Base-by-base conservation (phyloP, 176 grass and related monocot genomes). In the Aechmea fasciata region DNA sequence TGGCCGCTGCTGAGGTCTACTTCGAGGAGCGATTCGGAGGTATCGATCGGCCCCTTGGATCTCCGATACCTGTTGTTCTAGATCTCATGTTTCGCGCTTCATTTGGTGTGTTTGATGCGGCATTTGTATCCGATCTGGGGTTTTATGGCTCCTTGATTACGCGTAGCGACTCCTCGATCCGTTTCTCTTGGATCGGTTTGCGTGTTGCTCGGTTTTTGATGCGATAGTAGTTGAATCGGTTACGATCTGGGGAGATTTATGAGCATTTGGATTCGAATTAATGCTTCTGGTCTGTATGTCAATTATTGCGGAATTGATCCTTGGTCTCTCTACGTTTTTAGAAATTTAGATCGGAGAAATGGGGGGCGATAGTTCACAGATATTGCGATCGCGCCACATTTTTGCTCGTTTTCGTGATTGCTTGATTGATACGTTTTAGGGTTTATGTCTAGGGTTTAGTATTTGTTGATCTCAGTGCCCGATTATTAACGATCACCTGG, bases 21-120 rank as follows among this genome's bases (percentile, higher is more conserved):
- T 90, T 96, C 61, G 79, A 87, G 76, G 91, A 96, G 73, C 88
- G 78, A 67, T 96, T 96, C 81, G 83, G 78, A 76, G 92, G 93
- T 96, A 87, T 84, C 7, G 3, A 22, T 61, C 12, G 23, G 11
- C 22, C n/a, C 3, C 20, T 62, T 28, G 3, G 13, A n/a, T 22
- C 0, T 51, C 67, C 13, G 13, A 68, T 26, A 63, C 71, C 49
- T 12, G 48, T 13, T 11, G 61, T 8, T 24, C 72, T 19, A 15
- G 12, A 2, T 63, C 26, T 15, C 33, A 54, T 13, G 17, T 47
- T 25, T 14, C 33, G 49, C 65, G 20, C 23, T 73, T 65, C 53
- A 62, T 15, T 11, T 18, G 49, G 5, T 48, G 48, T 49, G 49
- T 75, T 10, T 75, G 48, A 22, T 19, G 28, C 24, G 7, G 63